Evolutionary conservation across 495 filamentous ascomycete species (phyloP), one percentile per base, ranked within the genome.

Genomic region (Aspergillus haitiensis): DNA sequence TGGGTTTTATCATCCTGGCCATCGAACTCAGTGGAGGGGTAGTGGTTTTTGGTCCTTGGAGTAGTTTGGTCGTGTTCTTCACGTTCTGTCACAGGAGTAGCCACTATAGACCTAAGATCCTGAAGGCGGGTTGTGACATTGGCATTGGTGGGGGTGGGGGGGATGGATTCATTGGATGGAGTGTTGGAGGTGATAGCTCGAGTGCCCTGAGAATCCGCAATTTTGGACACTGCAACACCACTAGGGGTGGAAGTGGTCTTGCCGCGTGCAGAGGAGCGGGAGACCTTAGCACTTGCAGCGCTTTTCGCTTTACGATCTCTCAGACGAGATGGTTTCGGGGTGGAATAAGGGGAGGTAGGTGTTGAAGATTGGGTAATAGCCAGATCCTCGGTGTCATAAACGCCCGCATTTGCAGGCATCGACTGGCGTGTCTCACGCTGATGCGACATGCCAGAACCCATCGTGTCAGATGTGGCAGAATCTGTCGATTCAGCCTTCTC

Each of bases 351-450:
- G 46, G 62, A 55, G 4, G 47, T 55, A 8, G 55, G 13, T 36
- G 50, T 13, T 39, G 58, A 39, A 18, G 55, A 34, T 18, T 62
- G 56, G 16, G 47, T 13, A 11, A 33, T 40, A 8, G 37, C 40
- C 16, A 45, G 60, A 33, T 63, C 59, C 15, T 60, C 52, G 12
- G 18, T 27, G 16, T 11, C 55, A 36, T 52, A 18, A 10, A 37
- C 58, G 48, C 64, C 59, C 35, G 46, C 34, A 27, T 64, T 64
- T 12, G 62, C 60, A 31, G 62, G 50, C 48, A 66, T 58, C 11
- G 67, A 65, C 46, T 63, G 62, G 58, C 64, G 50, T 21, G 56
- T 47, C 47, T 57, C 55, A 33, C 56, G 61, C 21, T 13, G 56
- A 15, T 51, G 55, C n/a, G 62, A 59, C 3, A 52, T 2, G 3